Evolutionary conservation across 176 grass and related monocot species (phyloP).

Genomic region (Tillandsia leiboldiana): DNA sequence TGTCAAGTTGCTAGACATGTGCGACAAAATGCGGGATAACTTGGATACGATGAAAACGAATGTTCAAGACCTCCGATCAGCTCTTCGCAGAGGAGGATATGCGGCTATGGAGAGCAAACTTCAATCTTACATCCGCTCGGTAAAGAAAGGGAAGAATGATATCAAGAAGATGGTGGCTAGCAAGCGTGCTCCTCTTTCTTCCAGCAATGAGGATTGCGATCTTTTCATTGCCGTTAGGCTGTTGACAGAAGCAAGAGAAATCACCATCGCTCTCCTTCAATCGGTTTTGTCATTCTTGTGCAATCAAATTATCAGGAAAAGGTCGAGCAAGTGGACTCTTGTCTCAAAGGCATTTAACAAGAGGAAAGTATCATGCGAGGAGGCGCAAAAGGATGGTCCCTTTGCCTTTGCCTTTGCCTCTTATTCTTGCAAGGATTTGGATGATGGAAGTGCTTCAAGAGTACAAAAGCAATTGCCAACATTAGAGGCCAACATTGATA

Average conservation of each 20-base stretch:
- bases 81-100: slow-evolving; percentile 13
- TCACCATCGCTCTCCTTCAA: slow-evolving; percentile 12
- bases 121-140: slow-evolving; percentile 7
- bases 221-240: neutral
- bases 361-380: slow-evolving; percentile 2
- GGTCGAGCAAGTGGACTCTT: slow-evolving; percentile 14
- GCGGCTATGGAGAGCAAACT: neutral
- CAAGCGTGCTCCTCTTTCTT: neutral
- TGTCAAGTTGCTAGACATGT: slow-evolving; percentile 18
- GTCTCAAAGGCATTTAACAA: slow-evolving; percentile 11
- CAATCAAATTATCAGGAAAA: neutral
- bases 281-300: neutral
- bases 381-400: neutral
- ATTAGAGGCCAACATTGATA: slow-evolving; percentile 23
- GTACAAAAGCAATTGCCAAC: slow-evolving; percentile 10
- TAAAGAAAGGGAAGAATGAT: slow-evolving; percentile 22
- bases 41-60: slow-evolving; percentile 16
- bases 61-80: slow-evolving; percentile 10
- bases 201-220: slow-evolving; percentile 1
- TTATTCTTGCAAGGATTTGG: neutral
- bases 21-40: slow-evolving; percentile 2
- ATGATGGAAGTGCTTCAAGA: neutral
- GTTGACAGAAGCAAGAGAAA: slow-evolving; percentile 11
- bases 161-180: slow-evolving; percentile 1
- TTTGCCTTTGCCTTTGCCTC: neutral